Base-by-base conservation (phyloP, 441 rosid species). In the Dalechampia spathulata region DNA sequence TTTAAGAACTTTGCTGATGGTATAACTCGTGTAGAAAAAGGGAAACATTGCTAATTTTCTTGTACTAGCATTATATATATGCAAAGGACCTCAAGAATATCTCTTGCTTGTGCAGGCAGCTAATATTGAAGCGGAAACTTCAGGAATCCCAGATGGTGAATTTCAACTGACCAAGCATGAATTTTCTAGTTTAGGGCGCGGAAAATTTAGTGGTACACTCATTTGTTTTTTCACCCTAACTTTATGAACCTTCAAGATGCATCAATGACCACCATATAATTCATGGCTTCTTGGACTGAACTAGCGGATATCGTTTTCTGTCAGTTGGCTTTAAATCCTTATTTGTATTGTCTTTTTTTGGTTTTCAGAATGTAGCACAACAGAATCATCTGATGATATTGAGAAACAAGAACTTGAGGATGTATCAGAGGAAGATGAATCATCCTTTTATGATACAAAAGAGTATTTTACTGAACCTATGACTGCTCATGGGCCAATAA, bases 361-460 rank as follows among this genome's bases (percentile, higher is more conserved):
- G 62, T 62, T 82, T 69, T 64, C 83, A 91, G 99, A 87, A 73
- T 85, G 87, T 76, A 90, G 97, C 77, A 89, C 92, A 7, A 87
- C 96, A 43, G 90, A 81, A 73, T 90, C 99, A 65, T 93, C 95
- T 63, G 97, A 85, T 73, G 97, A 75, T 61, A 66, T 78, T 68
- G 95, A 86, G 78, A 89, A 85, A 65, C 96, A 77, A 75, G 96
- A 86, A 75, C 74, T 79, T 64, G 92, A 80, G 66, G 90, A 79
- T 45, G 80, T 67, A 25, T 83, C 88, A 20, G 90, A 86, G 67
- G 95, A 81, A 63, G 98, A 86, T 53, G 86, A 75, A 57, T 55
- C 73, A 48, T 79, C 70, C 52, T 91, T 79, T 67, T 82, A 74
- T 68, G 98, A 88, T 62, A 75, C 96, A 37, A 72, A 65, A 61